Base-by-base conservation (phyloP, 768 basidiomycete genomes). In the Tricholoma furcatifolium region DNA sequence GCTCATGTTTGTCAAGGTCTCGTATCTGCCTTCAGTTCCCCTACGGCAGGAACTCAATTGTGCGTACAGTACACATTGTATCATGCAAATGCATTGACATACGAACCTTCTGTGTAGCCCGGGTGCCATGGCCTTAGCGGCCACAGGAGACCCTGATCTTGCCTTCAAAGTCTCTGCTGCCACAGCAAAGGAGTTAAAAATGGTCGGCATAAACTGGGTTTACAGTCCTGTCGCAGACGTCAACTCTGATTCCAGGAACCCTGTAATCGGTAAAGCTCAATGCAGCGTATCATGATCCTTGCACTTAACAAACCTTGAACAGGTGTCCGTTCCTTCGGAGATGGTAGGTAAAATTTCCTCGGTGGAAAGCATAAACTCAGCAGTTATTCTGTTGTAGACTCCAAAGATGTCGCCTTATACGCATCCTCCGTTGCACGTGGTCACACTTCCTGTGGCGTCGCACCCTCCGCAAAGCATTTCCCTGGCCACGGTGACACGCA, bases 401-500 rank as follows among this genome's bases (percentile, higher is more conserved):
- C 85, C 0, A 51, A 60, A 6, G 62, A 75, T 31, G 87, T 87
- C 3, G 72, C 76, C 0, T 55, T 65, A 39, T 85, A 77, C 50
- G 80, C 75, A 0, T 53, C 60, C 0, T 80, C 81, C 0, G 80
- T 78, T 14, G 69, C 73, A 35, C 62, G 62, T 1, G 86, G 84
- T 3, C 71, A 85, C 15, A 69, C 73, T 0, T 60, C 72, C 4
- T 68, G 72, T 0, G 77, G 76, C 1, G 67, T 88, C 9, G 84
- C 86, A 2, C 77, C 87, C 0, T 82, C 74, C 20, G 78, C 78
- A 2, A 89, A 88, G 60, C 87, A 88, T 60, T 88, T 88, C 59
- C 87, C 86, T 0, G 87, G 87, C 0, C 87, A 88, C 55, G 86
- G 87, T 0, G 85, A 88, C 50, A 89, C 87, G 1, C 76, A 83